phyloP scores from a whole-genome alignment of 306 rosid species.

The Lupinus albus region DNA sequence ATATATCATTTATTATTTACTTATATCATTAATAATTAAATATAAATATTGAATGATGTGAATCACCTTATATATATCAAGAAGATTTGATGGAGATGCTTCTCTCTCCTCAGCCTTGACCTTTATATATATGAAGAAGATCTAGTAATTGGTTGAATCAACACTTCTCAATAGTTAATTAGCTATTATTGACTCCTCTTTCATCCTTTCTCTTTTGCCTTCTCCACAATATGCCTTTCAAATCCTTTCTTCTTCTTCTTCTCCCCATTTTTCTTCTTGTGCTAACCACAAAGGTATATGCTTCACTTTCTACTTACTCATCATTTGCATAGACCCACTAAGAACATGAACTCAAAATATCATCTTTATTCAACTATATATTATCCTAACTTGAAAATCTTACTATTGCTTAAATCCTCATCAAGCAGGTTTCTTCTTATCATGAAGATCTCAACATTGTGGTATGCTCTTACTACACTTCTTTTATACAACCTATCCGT shows the following conservation, averaged over 20 bases:
- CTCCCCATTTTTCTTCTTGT: conserved; percentile 47
- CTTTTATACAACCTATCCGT: neutral
- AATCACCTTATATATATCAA: too few species aligned
- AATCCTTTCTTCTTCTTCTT: conserved; percentile 52
- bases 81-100: too few species aligned
- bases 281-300: conserved; percentile 46
- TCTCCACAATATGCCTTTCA: conserved; percentile 51
- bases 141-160: neutral
- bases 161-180: conserved; percentile 11
- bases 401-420: neutral
- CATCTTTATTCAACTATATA: neutral
- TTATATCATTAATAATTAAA: too few species aligned
- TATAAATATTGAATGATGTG: too few species aligned
- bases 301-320: conserved; percentile 4
- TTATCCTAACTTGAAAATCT: conserved; percentile 26
- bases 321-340: neutral
- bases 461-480: conserved; percentile 3
- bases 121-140: conserved; percentile 44
- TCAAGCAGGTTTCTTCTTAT: conserved; percentile 48
- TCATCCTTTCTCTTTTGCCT: conserved; percentile 22
- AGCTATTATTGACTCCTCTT: conserved; percentile 9
- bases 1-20: too few species aligned
- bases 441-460: conserved; percentile 46
- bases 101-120: conserved; percentile 18
- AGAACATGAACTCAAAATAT: neutral